Base-by-base conservation (phyloP, 257 asterid genomes). In the Solanum ahanhuiri region DNA sequence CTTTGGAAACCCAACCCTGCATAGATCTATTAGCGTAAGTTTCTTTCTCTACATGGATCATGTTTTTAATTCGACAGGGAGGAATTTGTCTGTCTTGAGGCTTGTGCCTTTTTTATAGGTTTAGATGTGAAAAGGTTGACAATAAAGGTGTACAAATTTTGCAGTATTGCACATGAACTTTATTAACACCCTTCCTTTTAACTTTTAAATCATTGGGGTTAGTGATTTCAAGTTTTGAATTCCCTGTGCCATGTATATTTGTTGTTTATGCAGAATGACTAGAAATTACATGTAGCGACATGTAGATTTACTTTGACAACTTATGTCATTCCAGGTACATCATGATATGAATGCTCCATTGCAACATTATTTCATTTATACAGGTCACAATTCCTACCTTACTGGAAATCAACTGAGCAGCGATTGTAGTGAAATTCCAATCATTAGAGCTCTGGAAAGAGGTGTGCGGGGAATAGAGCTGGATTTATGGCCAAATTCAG, bases 301-400 rank as follows among this genome's bases (percentile, higher is more conserved):
- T n/a, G n/a, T 77, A 75, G 83, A 89, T 87, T 88, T 86, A 86
- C 73, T 6, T 85, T 83, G 91, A 88, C 83, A 85, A 82, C 86
- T 89, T 81, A 81, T 86, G 69, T 88, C 77, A 77, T 91, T 88
- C 88, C 98, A 96, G 99, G 98, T 93, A 90, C 98, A 93, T 89
- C 98, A 96, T 90, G 99, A 96, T 88, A 96, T 96, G 99, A 92
- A 94, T 22, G 98, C 98, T 91, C 99, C 98, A 84, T 90, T 96
- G 98, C 98, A 94, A 86, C 95, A 96, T 89, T 95, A 96, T 89
- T 95, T 93, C 94, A 95, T 95, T 90, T 93, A 94, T 88, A 96
- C 98, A 54, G 98, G 98, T 88, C 99, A 96, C 89, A 96, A 96
- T 88, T 95, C 99, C 88, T 96, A 96, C 94, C 91, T 96, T 69